Percentiles rank a stretch among this genome's conserved stretches.
These are phyloP conservation scores for Cystobasidium pallidum DNA, from an alignment of 1,284 basidiomycete species.

Conservation along the genomic window DNA sequence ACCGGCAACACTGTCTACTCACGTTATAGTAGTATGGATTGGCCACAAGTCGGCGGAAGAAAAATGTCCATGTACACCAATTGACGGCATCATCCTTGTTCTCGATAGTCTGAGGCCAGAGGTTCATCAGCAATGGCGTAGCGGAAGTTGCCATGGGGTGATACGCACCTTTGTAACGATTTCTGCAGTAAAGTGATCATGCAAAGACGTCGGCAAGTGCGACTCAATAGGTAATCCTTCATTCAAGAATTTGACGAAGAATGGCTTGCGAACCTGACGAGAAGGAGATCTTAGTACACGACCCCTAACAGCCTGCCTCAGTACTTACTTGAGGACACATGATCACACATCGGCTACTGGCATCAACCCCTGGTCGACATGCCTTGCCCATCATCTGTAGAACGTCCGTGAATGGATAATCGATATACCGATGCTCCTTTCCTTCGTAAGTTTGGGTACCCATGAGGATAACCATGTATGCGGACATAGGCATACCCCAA, in stretches of 20 bases:
- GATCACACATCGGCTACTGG: conserved; percentile 84
- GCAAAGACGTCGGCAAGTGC: conserved; percentile 79
- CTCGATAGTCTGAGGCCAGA: conserved; percentile 71
- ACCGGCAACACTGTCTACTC: background rate
- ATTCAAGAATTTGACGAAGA: conserved; percentile 94
- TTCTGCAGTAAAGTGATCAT: conserved; percentile 98
- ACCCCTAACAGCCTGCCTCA: too few species aligned
- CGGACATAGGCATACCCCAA: conserved; percentile 89
- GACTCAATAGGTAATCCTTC: conserved; percentile 98
- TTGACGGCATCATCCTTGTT: conserved; percentile 79
- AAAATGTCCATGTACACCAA: conserved; percentile 91
- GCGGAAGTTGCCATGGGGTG: too few species aligned
- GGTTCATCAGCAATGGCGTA: background rate
- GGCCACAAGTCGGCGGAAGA: conserved; percentile 87
- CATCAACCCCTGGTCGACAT: conserved; percentile 82
- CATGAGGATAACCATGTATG: conserved; percentile 99
- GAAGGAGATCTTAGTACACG: background rate
- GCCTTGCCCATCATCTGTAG: conserved; percentile 99
- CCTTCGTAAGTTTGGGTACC: conserved; percentile 95
- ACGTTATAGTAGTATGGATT: conserved; percentile 84
- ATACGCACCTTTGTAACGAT: conserved; percentile 78
- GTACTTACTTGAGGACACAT: conserved; percentile 91
- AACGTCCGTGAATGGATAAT: conserved; percentile 96
- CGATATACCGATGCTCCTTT: conserved; percentile 88
- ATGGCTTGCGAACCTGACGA: conserved; percentile 51